Percentiles rank a stretch among this genome's conserved stretches.
Conservation (phyloP, 768 basidiomycete genomes). For the Suillus paluster region DNA sequence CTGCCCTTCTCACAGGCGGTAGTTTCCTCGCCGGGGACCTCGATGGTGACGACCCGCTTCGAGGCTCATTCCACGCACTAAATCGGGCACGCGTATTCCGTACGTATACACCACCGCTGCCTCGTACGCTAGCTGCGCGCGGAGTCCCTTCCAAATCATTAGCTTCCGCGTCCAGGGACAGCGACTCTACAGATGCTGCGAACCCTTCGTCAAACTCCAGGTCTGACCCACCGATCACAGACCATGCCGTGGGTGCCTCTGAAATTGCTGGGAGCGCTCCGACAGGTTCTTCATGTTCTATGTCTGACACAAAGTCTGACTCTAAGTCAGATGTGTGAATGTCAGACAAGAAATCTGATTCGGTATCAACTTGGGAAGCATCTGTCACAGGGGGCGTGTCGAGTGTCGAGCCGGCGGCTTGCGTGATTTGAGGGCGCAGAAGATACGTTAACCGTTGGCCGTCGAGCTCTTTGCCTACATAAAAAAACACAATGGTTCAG, state of each 20-base stretch:
- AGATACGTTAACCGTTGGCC: conserved; percentile 76
- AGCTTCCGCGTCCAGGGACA: conserved; percentile 36
- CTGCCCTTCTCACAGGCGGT: conserved; percentile 18
- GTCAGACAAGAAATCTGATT: conserved; percentile 58
- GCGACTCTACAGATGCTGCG: conserved; percentile 37
- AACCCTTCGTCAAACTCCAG: conserved; percentile 36
- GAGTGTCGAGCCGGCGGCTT: conserved; percentile 51
- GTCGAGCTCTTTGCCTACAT: conserved; percentile 47
- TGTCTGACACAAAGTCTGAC: conserved; percentile 39
- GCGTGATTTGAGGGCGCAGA: conserved; percentile 74
- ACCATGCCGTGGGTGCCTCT: conserved; percentile 43
- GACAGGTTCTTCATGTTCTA: conserved; percentile 19
- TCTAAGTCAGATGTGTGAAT: conserved; percentile 51
- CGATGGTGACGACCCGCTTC: conserved; percentile 58
- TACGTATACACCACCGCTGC: conserved; percentile 19
- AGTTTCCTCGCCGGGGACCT: conserved; percentile 53
- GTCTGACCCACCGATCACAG: conserved; percentile 37
- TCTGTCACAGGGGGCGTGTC: conserved; percentile 81
- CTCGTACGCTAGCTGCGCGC: neutral
- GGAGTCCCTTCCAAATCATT: conserved; percentile 13
- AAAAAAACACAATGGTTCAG: neutral
- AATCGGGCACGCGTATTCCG: conserved; percentile 33
- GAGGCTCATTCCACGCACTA: conserved; percentile 33
- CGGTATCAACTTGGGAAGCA: conserved; percentile 51
- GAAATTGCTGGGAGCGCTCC: conserved; percentile 30